Percentiles rank a stretch among this genome's conserved stretches.
Evolutionary conservation across 2,329 filamentous ascomycete species (phyloP).

Genomic region (Alternaria rosae): DNA sequence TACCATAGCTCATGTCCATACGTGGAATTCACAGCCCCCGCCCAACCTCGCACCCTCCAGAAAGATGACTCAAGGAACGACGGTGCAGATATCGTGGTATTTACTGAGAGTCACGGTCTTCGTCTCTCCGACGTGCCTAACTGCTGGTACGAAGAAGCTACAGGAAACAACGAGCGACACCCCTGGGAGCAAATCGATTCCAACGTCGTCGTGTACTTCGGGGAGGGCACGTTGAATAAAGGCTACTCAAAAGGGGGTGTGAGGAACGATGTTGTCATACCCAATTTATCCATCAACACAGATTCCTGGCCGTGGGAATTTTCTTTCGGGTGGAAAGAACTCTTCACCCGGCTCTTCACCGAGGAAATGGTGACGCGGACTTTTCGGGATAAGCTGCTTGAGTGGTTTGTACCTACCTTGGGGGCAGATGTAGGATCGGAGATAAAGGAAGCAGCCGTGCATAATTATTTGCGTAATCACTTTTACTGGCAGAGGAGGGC

Average conservation of each 20-base stretch:
- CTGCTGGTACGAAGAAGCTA: no score
- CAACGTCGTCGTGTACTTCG: background rate
- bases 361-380: constrained; percentile 11
- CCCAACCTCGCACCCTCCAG: no score
- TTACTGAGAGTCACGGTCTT: no score
- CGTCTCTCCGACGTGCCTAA: no score
- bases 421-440: no score
- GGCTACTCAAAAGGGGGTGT: constrained; percentile 8
- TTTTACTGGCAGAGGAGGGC: background rate
- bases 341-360: constrained; percentile 6
- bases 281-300: background rate
- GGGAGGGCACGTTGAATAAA: background rate
- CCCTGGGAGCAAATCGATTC: background rate
- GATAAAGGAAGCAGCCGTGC: background rate
- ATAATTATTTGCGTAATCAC: background rate
- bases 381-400: no score
- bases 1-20: no score
- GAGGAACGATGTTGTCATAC: constrained; percentile 3
- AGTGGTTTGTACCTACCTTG: no score
- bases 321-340: constrained; percentile 8
- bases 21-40: no score
- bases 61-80: no score
- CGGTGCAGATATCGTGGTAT: no score
- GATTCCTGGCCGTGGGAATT: background rate
- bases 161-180: no score